Conservation (phyloP, 1,284 basidiomycete genomes). For the Puccinia novopanici region DNA sequence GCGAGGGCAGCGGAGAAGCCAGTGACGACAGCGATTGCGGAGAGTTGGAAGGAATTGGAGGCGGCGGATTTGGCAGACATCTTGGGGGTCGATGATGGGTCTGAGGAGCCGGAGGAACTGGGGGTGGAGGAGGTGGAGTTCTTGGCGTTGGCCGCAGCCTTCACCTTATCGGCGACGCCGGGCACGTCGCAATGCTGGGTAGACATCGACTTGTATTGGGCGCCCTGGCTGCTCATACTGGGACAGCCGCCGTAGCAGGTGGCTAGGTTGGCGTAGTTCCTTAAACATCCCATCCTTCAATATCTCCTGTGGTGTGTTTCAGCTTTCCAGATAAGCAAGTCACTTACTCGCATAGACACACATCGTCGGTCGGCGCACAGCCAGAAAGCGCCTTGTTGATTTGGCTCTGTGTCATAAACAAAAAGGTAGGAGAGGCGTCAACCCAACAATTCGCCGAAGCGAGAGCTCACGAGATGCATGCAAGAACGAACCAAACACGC, state of each 20-base stretch:
- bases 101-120: neutral
- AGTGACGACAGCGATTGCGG: neutral
- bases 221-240: neutral
- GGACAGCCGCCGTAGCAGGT: conserved; percentile 22
- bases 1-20: neutral
- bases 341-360: conserved; percentile 44
- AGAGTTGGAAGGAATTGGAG: neutral
- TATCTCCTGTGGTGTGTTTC: too few species aligned
- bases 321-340: too few species aligned
- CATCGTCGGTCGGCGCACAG: conserved; percentile 28
- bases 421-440: neutral
- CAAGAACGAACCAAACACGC: conserved; percentile 18
- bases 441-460: neutral
- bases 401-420: conserved; percentile 18
- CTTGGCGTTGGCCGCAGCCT: neutral
- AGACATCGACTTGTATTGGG: conserved; percentile 5
- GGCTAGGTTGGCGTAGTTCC: conserved; percentile 32
- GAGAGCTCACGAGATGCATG: neutral
- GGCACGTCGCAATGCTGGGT: conserved; percentile 11
- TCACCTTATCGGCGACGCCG: conserved; percentile 7
- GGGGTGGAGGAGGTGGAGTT: neutral
- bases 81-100: neutral
- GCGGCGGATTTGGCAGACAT: conserved; percentile 1
- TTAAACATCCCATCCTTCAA: neutral
- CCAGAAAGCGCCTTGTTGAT: conserved; percentile 10